Evolutionary conservation across 108 stramenopile genomes (phyloP), one percentile per base, ranked within the genome.

Genomic region (Schizochytrium sp.): DNA sequence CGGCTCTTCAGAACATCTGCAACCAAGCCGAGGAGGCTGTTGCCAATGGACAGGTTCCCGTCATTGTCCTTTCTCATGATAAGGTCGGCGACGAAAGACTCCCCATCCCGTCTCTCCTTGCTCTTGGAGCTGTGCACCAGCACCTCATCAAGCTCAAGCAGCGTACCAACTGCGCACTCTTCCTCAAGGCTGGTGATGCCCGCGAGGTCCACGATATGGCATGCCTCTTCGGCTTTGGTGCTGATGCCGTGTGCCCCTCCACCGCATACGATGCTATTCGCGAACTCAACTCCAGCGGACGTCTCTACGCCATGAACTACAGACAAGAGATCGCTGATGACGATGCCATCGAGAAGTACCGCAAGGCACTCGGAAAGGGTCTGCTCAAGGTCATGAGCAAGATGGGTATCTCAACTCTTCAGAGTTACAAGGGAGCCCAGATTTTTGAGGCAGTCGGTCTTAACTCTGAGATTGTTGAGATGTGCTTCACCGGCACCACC

Each of bases 401-500:
- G 89, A 98, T 98, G 97, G 97, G 97, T 38, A 97, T 98, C 88
- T 96, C 96, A 10, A 98, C 97, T 17, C 93, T 98, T 44, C 97
- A 98, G 90, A 96, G 96, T 92, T 98, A 98, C 94, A 97, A 97
- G 93, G 97, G 96, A 60, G 97, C 97, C 13, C 97, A 98, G 91
- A 97, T 98, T 73, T 99, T 99, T 72, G 98, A 99, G 93, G 97
- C 97, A 45, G 96, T 99, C 69, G 98, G 98, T 49, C 94, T 99
- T 53, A 95, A 95, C 72, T 97, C 97, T 87, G 97, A 98, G 91
- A 95, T 99, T 72, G 97, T 99, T 45, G 96, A 97, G 89, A 93
- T 95, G 69, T 97, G 97, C 93, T 99, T 99, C 93, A 97, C 96
- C 3, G 98, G 98, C 46, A 97, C 97, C 41, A 96, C 97, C 19